Base-by-base conservation (phyloP, 331 rosid species). In the Malus hybrid region DNA sequence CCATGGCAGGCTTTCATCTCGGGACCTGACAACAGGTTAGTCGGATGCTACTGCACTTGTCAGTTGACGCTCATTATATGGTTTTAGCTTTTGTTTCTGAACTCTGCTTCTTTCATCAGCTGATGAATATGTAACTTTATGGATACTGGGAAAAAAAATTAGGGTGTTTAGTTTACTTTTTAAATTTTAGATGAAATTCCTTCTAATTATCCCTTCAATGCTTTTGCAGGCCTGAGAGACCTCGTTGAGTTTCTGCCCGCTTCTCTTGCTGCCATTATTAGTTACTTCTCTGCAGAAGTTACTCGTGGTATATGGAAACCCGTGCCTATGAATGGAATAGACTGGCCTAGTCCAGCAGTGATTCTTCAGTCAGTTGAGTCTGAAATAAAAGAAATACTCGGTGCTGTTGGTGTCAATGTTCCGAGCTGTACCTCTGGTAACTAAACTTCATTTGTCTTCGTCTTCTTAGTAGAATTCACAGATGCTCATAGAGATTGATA, bases 281-380 rank as follows among this genome's bases (percentile, higher is more conserved):
- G 93, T 78, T 91, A 87, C 85, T 91, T 91, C 85, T 76, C 95
- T 48, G 90, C 95, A 79, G 97, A 91, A 87, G 86, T 91, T 70
- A 91, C 93, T 42, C 89, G 93, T 29, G 93, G 97, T 57, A 86
- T 91, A 73, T 91, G 97, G 97, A 89, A 89, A 79, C 83, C 78
- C 29, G 97, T 85, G 83, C 82, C 86, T 54, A 91, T 91, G 97
- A 91, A 91, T 82, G 97, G 95, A 89, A 83, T 64, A 29, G 97
- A 91, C 66, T 91, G 97, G 97, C 97, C 97, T 39, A 91, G 95
- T 86, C 97, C 95, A 70, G 91, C 93, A 13, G 89, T 87, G 60
- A 82, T 79, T 79, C 90, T 91, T 79, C 86, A 46, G 67, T 78
- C 84, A 7, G 76, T 91, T 55, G 91, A 87, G 77, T 83, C 87